Base-by-base conservation (phyloP, 176 grass and related monocot genomes). In the Musa troglodytarum region DNA sequence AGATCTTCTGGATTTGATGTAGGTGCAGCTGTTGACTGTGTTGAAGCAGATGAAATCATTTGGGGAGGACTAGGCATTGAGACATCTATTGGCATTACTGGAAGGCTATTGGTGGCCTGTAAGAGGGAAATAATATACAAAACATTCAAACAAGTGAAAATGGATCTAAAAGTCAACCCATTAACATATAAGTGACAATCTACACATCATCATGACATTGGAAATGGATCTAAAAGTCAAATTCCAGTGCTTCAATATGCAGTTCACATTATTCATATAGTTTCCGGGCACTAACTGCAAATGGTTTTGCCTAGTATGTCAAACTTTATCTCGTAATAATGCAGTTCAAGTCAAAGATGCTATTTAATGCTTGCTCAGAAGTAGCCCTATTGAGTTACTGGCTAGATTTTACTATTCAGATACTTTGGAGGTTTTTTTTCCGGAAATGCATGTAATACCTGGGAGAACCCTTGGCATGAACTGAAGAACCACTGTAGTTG, bases 391-490 rank as follows among this genome's bases (percentile, higher is more conserved):
- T 43, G 6, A 43, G 34, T 43, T 43, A 43, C 34, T 43, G 3
- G 34, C 34, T 43, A 43, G 34, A 43, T 43, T 43, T 43, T 4
- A 43, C 6, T 43, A 43, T 43, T 43, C 34, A 43, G 34, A 43
- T 43, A 43, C 34, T 43, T 43, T 43, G 34, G 3, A 43, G 34
- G 34, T 4, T 43, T 4, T 43, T 43, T 34, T 34, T 34, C 29
- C 3, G 4, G 34, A 43, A 43, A 6, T 43, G 0, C 4, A 43
- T 6, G 4, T 4, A 71, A 17, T 82, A 99, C 96, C 96, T 94
- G 91, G 69, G 73, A 4, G 63, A 99, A 82, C 73, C 91, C 96
- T 75, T 73, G 78, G 74, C 88, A 99, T 79, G 96, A 91, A 81
- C 63, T 86, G 52, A 78, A 92, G 82, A 99, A 88, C 72, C 74